Conservation (phyloP, 345 rosid species). For the Reutealis trisperma region DNA sequence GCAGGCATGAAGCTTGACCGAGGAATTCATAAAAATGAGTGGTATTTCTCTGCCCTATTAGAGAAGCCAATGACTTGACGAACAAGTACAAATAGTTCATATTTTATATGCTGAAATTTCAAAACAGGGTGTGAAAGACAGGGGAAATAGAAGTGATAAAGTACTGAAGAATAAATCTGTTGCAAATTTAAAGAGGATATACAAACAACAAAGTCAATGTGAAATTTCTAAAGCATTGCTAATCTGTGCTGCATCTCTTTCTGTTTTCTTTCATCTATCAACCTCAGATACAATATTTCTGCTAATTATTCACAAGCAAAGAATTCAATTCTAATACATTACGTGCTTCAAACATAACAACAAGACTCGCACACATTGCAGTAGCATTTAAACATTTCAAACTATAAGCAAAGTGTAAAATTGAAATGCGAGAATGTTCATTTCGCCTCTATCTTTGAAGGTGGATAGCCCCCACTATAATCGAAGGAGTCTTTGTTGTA, state of each 20-base stretch:
- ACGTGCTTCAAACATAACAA: background rate
- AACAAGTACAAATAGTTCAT: background rate
- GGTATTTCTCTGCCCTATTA: slow-evolving; percentile 54
- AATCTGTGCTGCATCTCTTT: background rate
- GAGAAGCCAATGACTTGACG: slow-evolving; percentile 47
- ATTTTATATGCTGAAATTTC: background rate
- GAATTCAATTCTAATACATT: background rate
- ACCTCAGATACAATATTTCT: background rate
- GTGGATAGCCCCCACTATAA: slow-evolving; percentile 23
- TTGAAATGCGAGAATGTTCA: background rate
- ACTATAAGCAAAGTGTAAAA: background rate
- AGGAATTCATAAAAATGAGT: slow-evolving; percentile 32
- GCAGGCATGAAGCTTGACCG: slow-evolving; percentile 42
- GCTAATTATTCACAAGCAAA: background rate
- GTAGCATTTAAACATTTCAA: background rate
- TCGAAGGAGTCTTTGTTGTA: slow-evolving; percentile 20
- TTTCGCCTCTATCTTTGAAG: slow-evolving; percentile 17
- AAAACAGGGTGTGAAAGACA: too few species aligned
- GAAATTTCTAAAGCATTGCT: background rate
- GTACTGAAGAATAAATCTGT: background rate
- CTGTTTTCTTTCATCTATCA: background rate
- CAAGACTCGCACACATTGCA: background rate
- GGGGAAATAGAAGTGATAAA: background rate
- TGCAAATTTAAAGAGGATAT: background rate
- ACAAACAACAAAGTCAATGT: background rate